Percentiles rank a stretch among this genome's conserved stretches.
phyloP scores from a whole-genome alignment of 345 rosid species.

The Populus deltoides region DNA sequence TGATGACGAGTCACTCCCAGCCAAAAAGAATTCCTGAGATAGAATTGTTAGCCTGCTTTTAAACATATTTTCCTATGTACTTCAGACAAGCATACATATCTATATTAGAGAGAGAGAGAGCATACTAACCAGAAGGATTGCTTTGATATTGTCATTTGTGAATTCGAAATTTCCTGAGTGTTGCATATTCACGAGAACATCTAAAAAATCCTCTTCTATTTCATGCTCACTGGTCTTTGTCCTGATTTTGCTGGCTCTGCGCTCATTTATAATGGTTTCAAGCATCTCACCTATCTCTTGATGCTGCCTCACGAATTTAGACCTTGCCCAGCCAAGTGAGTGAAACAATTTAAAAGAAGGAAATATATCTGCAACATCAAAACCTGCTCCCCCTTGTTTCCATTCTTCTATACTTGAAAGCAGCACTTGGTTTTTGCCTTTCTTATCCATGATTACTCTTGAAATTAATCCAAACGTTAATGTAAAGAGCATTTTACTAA shows the following conservation, averaged over 20 bases:
- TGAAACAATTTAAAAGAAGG: conserved; percentile 34
- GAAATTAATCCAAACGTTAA: conserved; percentile 15
- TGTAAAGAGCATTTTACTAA: conserved; percentile 17
- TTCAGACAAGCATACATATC: too few relatives aligned
- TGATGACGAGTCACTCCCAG: conserved; percentile 18
- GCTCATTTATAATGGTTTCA: conserved; percentile 30
- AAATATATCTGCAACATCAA: conserved; percentile 24
- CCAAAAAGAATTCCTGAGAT: conserved; percentile 11
- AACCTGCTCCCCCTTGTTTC: conserved; percentile 2
- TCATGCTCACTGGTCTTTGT: not conserved
- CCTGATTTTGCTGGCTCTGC: conserved; percentile 1
- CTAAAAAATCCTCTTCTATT: conserved; percentile 24
- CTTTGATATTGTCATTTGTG: conserved; percentile 30
- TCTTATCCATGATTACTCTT: conserved; percentile 23
- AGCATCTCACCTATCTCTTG: conserved; percentile 20
- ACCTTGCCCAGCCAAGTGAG: conserved; percentile 12
- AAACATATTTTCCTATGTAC: too few relatives aligned
- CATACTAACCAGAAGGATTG: conserved; percentile 29
- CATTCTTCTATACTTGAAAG: not conserved
- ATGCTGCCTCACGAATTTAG: conserved; percentile 19
- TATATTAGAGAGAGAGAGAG: too few relatives aligned
- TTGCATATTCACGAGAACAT: conserved; percentile 34
- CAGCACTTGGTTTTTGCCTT: conserved; percentile 20
- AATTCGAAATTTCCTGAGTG: conserved; percentile 15
- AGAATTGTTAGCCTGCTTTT: too few relatives aligned